phyloP scores from a whole-genome alignment of 768 basidiomycete species.

The Tulasnella sp. region DNA sequence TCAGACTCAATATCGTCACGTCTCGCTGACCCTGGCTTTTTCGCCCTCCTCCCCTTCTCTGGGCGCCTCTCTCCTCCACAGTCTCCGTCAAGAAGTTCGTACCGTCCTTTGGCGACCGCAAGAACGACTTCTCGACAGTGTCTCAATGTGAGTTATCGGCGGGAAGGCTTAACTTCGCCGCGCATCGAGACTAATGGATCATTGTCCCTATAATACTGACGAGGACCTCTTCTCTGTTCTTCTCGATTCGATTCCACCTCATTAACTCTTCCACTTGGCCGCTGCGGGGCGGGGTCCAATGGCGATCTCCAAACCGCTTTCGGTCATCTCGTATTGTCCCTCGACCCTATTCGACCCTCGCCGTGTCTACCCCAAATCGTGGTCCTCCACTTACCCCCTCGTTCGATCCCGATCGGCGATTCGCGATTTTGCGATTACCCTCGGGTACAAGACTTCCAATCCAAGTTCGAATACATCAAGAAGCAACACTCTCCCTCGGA shows the following conservation, averaged over 20 bases:
- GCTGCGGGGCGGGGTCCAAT: background rate
- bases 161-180: background rate
- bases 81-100: conserved; percentile 55
- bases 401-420: background rate
- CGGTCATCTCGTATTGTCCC: background rate
- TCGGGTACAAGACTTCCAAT: conserved; percentile 2
- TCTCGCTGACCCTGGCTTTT: background rate
- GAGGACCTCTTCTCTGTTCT: background rate
- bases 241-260: background rate
- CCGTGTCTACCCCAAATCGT: background rate
- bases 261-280: background rate
- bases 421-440: background rate
- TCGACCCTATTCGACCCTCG: background rate
- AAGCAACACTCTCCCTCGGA: conserved; percentile 1
- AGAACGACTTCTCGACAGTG: background rate
- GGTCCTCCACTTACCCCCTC: background rate
- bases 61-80: background rate
- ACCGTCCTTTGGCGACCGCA: conserved; percentile 34
- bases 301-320: background rate
- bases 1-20: background rate
- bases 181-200: background rate
- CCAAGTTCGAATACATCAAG: conserved; percentile 10
- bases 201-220: background rate
- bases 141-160: conserved; percentile 2
- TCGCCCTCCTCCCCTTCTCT: background rate